Evolutionary conservation across 2,329 filamentous ascomycete genomes (phyloP), one percentile per base, ranked within the genome.

Genomic region (Epicoccum sorghinum): DNA sequence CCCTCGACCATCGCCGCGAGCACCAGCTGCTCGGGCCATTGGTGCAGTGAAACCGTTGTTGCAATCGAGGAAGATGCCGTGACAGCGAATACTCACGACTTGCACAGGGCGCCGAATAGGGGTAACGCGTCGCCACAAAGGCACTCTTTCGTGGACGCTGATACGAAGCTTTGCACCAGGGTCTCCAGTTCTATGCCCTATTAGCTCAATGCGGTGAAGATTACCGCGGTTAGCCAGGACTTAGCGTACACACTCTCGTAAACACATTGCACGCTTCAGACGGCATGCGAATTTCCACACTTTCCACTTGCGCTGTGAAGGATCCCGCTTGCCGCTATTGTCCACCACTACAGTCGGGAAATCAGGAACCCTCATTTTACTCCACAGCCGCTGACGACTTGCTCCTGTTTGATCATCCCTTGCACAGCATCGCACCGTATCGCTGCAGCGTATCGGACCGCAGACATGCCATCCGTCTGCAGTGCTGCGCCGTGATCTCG

Each of bases 391-490:
- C 44, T 40, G 50, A 51, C 47, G 27, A 35, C 27, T 22, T 29
- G 30, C 49, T 58, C 56, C 58, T 60, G 54, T 59, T 58, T 61
- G 56, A 61, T 61, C 56, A 36, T 55, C 59, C 29, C 54, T 53
- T 37, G 38, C 49, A 60, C 57, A 23, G 48, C 50, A 47, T 36
- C 10, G 32, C n/a, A 14, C 32, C 41, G 32, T 35, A 36, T 18
- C 33, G 25, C 38, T 23, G 44, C 39, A 48, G 24, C 47, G 46
- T 54, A 25, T 44, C 45, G 51, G 51, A 40, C 51, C 45, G 51
- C 45, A 23, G 10, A 33, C 40, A 38, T 25, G 25, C 30, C 18
- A 22, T 39, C 41, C 36, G 25, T 7, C 22, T 50, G 46, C 38
- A 35, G 7, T 8, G 10, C 14, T 30, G 25, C n/a, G 3, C 29